These are phyloP conservation scores for Sophora flavescens DNA, from an alignment of 306 rosid genomes.

Conservation along the genomic window DNA sequence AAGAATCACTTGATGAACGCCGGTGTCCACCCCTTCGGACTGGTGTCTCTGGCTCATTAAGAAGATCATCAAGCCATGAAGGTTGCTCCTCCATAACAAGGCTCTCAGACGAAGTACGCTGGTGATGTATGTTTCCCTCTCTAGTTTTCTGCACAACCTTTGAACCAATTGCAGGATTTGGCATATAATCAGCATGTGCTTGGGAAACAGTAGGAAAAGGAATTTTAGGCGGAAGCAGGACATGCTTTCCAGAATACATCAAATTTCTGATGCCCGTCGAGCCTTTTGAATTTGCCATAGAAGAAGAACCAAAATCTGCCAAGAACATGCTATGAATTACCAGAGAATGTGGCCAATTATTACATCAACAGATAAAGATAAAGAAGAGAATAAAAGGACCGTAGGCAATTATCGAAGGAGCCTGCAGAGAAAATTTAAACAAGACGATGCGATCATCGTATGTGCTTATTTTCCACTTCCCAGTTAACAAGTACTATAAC, in stretches of 20 bases:
- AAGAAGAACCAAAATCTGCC: constrained; percentile 49
- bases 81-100: constrained; percentile 78
- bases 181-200: constrained; percentile 67
- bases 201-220: constrained; percentile 77
- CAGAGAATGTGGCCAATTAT: constrained; percentile 1
- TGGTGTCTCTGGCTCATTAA: constrained; percentile 83
- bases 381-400: constrained; percentile 17
- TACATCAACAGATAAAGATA: background rate
- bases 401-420: background rate
- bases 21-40: constrained; percentile 81
- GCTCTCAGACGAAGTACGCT: constrained; percentile 83
- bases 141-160: constrained; percentile 67
- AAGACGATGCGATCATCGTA: background rate
- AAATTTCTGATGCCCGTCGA: constrained; percentile 67
- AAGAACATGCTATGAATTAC: constrained; percentile 23
- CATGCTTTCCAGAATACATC: constrained; percentile 73
- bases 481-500: background rate
- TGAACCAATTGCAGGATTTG: constrained; percentile 56
- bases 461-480: background rate
- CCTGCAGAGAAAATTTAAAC: background rate
- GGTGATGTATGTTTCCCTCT: constrained; percentile 66
- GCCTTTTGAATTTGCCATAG: constrained; percentile 76
- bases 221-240: constrained; percentile 84
- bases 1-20: constrained; percentile 85
- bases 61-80: constrained; percentile 90